phyloP scores from a whole-genome alignment of 768 basidiomycete species.

The Porphyrellus cyaneotinctus region DNA sequence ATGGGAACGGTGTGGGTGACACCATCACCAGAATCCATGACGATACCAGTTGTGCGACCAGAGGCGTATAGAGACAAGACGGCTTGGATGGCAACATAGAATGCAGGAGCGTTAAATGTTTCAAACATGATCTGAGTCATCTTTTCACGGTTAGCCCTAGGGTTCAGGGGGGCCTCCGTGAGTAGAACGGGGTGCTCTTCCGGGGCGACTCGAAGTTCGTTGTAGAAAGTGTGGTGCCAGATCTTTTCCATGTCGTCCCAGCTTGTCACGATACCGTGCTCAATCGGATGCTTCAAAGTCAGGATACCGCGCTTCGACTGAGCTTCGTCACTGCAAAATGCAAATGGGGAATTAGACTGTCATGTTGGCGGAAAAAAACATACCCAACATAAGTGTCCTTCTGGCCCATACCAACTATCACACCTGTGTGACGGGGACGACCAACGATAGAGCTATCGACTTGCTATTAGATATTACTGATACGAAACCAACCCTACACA shows the following conservation, averaged over 20 bases:
- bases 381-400: slow-evolving; percentile 97
- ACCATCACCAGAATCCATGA: slow-evolving; percentile 95
- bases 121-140: slow-evolving; percentile 81
- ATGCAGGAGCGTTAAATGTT: slow-evolving; percentile 72
- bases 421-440: slow-evolving; percentile 90
- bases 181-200: slow-evolving; percentile 73
- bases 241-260: slow-evolving; percentile 99
- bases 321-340: slow-evolving; percentile 67
- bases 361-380: not conserved
- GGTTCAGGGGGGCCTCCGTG: slow-evolving; percentile 71
- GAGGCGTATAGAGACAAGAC: slow-evolving; percentile 84
- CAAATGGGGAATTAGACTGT: slow-evolving; percentile 13
- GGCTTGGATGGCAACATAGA: slow-evolving; percentile 73
- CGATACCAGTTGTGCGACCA: slow-evolving; percentile 92
- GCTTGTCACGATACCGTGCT: slow-evolving; percentile 94
- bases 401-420: slow-evolving; percentile 96
- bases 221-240: slow-evolving; percentile 96
- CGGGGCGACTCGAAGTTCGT: slow-evolving; percentile 72
- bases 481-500: slow-evolving; percentile 43
- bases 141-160: slow-evolving; percentile 69
- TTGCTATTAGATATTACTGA: slow-evolving; percentile 10
- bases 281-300: slow-evolving; percentile 89
- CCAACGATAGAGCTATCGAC: slow-evolving; percentile 79
- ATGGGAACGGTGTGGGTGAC: slow-evolving; percentile 96
- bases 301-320: slow-evolving; percentile 95